Evolutionary conservation across 305 asterid species (phyloP).

Genomic region (Fraxinus nigra): DNA sequence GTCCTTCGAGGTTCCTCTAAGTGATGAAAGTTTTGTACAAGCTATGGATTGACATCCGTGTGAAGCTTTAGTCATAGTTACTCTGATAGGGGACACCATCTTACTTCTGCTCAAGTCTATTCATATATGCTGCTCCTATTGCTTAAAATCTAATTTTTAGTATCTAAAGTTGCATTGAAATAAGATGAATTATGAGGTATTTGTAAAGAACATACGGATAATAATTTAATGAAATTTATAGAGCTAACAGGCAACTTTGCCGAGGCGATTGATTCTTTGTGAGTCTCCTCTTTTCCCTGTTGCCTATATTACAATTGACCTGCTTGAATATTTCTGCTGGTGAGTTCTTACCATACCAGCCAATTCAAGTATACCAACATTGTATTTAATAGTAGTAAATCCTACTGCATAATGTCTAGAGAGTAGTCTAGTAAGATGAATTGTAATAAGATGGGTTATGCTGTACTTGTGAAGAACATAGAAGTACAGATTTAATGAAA

Average conservation of each 20-base stretch:
- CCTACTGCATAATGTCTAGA: too few relatives aligned
- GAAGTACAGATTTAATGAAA: background rate
- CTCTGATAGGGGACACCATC: slow-evolving; percentile 44
- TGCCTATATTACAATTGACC: too few relatives aligned
- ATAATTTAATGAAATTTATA: background rate
- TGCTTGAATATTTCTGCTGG: too few relatives aligned
- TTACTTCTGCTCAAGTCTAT: background rate
- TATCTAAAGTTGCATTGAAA: background rate
- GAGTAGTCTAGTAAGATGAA: background rate
- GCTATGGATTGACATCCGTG: slow-evolving; percentile 46
- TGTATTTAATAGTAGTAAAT: too few relatives aligned
- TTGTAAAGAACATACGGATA: background rate
- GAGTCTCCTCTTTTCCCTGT: slow-evolving; percentile 42
- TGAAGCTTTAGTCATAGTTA: slow-evolving; percentile 69
- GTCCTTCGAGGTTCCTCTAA: slow-evolving; percentile 30
- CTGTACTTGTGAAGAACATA: background rate
- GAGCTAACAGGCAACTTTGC: slow-evolving; percentile 45
- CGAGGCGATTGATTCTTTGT: slow-evolving; percentile 30
- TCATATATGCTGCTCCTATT: background rate
- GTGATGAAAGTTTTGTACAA: slow-evolving; percentile 41
- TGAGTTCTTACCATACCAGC: too few relatives aligned
- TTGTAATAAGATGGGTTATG: background rate
- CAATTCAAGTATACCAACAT: too few relatives aligned
- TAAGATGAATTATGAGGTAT: background rate
- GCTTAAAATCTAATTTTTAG: background rate